Evolutionary conservation across 352 stramenopile species (phyloP), one percentile per base, ranked within the genome.

Genomic region (Phytophthora sp.): DNA sequence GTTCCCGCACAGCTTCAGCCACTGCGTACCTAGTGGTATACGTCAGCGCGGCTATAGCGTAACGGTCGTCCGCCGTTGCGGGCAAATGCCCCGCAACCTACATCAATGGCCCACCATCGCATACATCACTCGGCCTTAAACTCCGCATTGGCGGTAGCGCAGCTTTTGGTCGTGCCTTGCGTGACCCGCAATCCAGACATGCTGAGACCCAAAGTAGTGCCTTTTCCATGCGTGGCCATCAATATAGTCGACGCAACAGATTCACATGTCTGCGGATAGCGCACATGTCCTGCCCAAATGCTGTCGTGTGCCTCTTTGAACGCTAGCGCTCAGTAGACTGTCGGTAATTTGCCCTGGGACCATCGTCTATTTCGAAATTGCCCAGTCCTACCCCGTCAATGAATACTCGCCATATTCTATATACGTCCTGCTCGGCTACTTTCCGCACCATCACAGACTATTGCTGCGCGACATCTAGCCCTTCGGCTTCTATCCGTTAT

Each of bases 271-370:
- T 46, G 42, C 2, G n/a, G n/a, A 2, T 27, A 20, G 1, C 54
- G 12, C 1, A 62, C 9, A 12, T 53, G 56, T 16, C 56, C 56
- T 1, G 44, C 56, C 21, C 35, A 64, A 5, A 64, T 64, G 13
- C 31, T 51, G 15, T 65, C 57, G 12, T 65, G 57, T 0, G 57
- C 57, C 3, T 65, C 57, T 9, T 65, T 65, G n/a, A 65, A 65
- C 0, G 24, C 46, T 2, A 57, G n/a, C 3, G 57, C 26, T 36
- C 57, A 57, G 5, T 57, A 65, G 0, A 51, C 41, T 1, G 30
- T 24, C 3, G 41, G 54, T 16, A 61, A n/a, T n/a, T n/a, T n/a
- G n/a, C n/a, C n/a, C n/a, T n/a, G n/a, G 20, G 2, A 61, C 41
- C 11, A 41, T 42, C 41, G n/a, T 26, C 7, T 36, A n/a, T n/a